phyloP scores from a whole-genome alignment of 1,139 yeast genomes.

The Yamadazyma pseudoaaseri region DNA sequence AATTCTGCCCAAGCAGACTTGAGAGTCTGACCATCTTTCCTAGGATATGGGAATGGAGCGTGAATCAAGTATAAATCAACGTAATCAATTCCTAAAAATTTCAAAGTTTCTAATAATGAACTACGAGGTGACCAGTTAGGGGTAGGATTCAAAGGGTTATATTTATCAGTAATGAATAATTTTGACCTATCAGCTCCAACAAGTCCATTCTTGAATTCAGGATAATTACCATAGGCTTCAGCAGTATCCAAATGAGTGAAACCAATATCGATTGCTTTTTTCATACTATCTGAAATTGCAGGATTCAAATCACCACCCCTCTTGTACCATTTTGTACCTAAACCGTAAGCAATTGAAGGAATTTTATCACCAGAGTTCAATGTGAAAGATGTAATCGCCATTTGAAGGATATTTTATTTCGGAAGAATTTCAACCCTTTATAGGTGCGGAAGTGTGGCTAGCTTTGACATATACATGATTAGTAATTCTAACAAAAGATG shows the following conservation, averaged over 20 bases:
- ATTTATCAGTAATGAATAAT: conserved; percentile 5
- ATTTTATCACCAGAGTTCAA: conserved; percentile 23
- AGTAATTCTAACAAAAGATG: neutral
- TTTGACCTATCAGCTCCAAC: conserved; percentile 15
- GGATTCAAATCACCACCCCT: conserved; percentile 18
- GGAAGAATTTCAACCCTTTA: no score
- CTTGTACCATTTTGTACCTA: conserved; percentile 37
- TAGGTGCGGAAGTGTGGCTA: no score
- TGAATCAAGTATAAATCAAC: conserved; percentile 83
- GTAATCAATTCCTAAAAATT: conserved; percentile 72
- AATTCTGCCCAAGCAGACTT: conserved; percentile 55
- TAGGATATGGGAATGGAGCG: conserved; percentile 74
- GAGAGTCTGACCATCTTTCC: conserved; percentile 15
- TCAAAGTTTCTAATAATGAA: conserved; percentile 57
- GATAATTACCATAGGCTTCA: conserved; percentile 31
- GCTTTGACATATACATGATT: no score
- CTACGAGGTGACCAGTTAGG: conserved; percentile 20
- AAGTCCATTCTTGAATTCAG: conserved; percentile 32
- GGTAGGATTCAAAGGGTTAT: neutral
- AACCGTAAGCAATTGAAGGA: conserved; percentile 34
- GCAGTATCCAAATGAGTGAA: conserved; percentile 39
- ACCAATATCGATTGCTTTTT: conserved; percentile 28
- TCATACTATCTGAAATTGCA: conserved; percentile 21
- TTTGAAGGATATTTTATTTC: no score
- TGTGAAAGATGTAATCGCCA: conserved; percentile 14